Base-by-base conservation (phyloP, 2,329 filamentous ascomycete species). In the Claviceps sp. region DNA sequence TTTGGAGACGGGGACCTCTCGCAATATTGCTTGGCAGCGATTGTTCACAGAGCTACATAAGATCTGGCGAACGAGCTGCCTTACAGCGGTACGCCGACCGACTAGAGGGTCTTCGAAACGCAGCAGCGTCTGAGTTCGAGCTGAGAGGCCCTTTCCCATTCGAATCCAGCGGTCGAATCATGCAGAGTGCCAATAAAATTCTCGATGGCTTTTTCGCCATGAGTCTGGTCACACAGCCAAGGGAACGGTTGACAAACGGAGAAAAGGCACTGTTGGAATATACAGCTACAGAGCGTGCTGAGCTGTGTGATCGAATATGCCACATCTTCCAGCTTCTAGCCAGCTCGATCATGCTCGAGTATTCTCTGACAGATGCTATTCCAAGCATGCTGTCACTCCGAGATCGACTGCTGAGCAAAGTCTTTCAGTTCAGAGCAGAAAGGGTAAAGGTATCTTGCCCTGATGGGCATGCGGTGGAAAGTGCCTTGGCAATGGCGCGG, bases 1-100 rank as follows among this genome's bases (percentile, higher is more conserved):
- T 95, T 57, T 96, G 90, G 90, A 91, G 88, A 67, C 80, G 88
- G 38, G 88, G 93, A 7, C 90, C 90, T 0, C 72, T 95, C n/a
- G 83, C 85, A 3, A 81, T 83, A 9, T 76, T 94, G 54, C 71
- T 82, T 1, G 76, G 81, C 51, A 77, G 73, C 51, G 72, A 77
- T 59, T 70, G 67, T 55, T 70, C 72, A 4, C 70, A 74, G 22
- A 78, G 79, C 2, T 95, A 93, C 65, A 87, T 95, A 74, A 84
- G 83, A 58, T 77, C 87, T 1, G 78, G 83, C n/a, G 90, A 95
- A 66, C 88, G 93, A 63, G 78, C 85, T 3, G 84, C 87, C 40
- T 75, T 96, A 53, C 88, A 93, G 61, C 79, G 84, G 48, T 94
- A 88, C 59, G 73, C 76, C 14, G 76, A 75, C 45, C 82, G 80